Base-by-base conservation (phyloP, 2,329 filamentous ascomycete species). In the Ceratocystis alfenasii region DNA sequence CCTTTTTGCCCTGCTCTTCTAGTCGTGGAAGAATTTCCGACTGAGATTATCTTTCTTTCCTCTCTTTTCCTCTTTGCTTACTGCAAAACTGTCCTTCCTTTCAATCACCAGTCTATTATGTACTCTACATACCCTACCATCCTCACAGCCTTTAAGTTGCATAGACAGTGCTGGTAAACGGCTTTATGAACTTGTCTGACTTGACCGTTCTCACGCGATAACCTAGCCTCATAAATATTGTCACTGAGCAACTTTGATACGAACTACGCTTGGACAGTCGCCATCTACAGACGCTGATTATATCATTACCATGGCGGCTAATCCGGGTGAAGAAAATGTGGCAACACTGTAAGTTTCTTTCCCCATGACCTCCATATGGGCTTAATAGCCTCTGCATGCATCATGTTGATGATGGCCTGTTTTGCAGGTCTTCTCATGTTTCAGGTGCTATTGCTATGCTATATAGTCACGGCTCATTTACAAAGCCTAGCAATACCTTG, bases 271-370 rank as follows among this genome's bases (percentile, higher is more conserved):
- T 59, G 10, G 28, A 17, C 12, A 59, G 7, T 8, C 28, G 33
- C 30, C 55, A n/a, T 30, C 28, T 3, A 59, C 12, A 6, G 22
- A 53, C 48, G 10, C 48, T 28, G 48, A 28, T 53, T 62, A 17
- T 46, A 44, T 46, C 22, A 50, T 46, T 62, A 74, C 67, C 12
- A 81, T 81, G 79, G 77, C 79, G 61, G 74, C 75, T 36, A 73
- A 74, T 69, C 76, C 75, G 48, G 80, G 79, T 63, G 79, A 81
- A 73, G 80, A 81, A 70, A 77, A 78, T 67, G 78, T 79, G 65
- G 78, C 78, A 59, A 80, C 78, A 33, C 75, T 81, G 79, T 81
- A 71, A 76, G 79, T 67, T 33, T 63, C 61, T 36, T 15, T 33
- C 17, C 36, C 5, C 8, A 5, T 66, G 15, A 12, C 46, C 36